phyloP scores from a whole-genome alignment of 2,329 filamentous ascomycete species.

The Calonectria fujianensis region DNA sequence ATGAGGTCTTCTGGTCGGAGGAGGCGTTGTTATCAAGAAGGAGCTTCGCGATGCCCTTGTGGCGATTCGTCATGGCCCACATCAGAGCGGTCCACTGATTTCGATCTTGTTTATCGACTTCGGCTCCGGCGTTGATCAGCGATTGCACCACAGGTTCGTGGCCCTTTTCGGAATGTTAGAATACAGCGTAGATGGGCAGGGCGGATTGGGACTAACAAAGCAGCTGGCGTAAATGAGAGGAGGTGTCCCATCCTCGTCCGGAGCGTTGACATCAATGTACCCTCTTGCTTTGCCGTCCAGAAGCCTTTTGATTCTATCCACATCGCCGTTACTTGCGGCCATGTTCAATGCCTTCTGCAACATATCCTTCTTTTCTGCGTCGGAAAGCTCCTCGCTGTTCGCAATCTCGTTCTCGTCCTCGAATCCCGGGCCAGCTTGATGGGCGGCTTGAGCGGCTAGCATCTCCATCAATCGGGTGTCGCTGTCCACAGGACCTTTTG shows the following conservation, averaged over 20 bases:
- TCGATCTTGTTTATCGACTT: slow-evolving; percentile 94
- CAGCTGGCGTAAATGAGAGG: slow-evolving; percentile 98
- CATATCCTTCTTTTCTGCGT: slow-evolving; percentile 84
- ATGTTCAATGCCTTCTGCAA: slow-evolving; percentile 94
- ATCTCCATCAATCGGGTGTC: slow-evolving; percentile 95
- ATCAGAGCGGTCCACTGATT: slow-evolving; percentile 99
- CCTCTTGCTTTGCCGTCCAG: slow-evolving; percentile 83
- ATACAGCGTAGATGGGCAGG: neutral
- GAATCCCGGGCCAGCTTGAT: slow-evolving; percentile 82
- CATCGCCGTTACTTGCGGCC: slow-evolving; percentile 97
- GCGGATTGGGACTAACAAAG: slow-evolving; percentile 78
- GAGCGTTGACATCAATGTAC: slow-evolving; percentile 88
- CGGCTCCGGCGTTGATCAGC: slow-evolving; percentile 88
- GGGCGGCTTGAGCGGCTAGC: slow-evolving; percentile 92
- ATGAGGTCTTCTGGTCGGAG: slow-evolving; percentile 95
- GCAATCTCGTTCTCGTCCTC: slow-evolving; percentile 89
- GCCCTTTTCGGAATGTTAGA: slow-evolving; percentile 70
- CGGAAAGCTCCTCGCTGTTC: slow-evolving; percentile 82
- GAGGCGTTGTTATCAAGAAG: slow-evolving; percentile 95
- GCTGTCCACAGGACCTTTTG: slow-evolving; percentile 80
- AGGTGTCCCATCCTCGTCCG: slow-evolving; percentile 96
- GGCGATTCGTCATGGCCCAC: slow-evolving; percentile 99
- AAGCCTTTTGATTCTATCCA: slow-evolving; percentile 85
- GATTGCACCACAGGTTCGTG: slow-evolving; percentile 92
- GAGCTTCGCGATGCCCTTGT: slow-evolving; percentile 95